phyloP scores from a whole-genome alignment of 352 stramenopile species.

The Globisporangium irregulare region DNA sequence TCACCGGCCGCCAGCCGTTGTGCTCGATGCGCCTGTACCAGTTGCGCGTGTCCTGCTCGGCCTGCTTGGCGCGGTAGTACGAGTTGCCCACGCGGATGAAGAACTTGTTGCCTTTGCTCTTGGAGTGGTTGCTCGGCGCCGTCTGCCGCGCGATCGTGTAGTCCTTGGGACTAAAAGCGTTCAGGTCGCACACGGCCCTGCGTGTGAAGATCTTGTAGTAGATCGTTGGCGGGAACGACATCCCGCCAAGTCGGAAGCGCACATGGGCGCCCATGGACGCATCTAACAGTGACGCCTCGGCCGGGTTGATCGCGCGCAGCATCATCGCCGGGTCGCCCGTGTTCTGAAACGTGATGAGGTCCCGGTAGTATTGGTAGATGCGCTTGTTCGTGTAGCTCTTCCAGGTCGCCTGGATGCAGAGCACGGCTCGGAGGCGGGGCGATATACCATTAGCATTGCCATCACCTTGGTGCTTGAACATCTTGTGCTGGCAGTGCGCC shows the following conservation, averaged over 20 bases:
- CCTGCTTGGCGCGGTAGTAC: constrained; percentile 60
- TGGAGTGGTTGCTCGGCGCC: constrained; percentile 24
- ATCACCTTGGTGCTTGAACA: constrained; percentile 22
- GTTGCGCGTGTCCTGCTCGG: constrained; percentile 45
- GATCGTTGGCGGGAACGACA: constrained; percentile 88
- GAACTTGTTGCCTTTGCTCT: constrained; percentile 21
- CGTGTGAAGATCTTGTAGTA: constrained; percentile 95
- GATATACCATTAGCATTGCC: constrained; percentile 15
- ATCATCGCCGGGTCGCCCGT: constrained; percentile 75
- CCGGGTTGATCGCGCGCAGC: constrained; percentile 82
- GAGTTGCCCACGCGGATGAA: constrained; percentile 75
- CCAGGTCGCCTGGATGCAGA: constrained; percentile 62
- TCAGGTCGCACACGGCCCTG: constrained; percentile 83
- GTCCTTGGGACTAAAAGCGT: constrained; percentile 88
- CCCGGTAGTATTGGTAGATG: constrained; percentile 79
- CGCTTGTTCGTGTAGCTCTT: constrained; percentile 68
- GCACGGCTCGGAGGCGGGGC: constrained; percentile 36
- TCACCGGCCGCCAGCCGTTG: constrained; percentile 90
- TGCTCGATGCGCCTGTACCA: constrained; percentile 90
- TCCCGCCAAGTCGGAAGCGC: constrained; percentile 84
- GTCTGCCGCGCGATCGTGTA: constrained; percentile 64
- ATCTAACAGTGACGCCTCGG: constrained; percentile 74
- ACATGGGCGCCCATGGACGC: constrained; percentile 78
- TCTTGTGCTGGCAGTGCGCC: constrained; percentile 41
- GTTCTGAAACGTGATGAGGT: constrained; percentile 80